Evolutionary conservation across 305 asterid species (phyloP).

Genomic region (Coffea humblotiana): DNA sequence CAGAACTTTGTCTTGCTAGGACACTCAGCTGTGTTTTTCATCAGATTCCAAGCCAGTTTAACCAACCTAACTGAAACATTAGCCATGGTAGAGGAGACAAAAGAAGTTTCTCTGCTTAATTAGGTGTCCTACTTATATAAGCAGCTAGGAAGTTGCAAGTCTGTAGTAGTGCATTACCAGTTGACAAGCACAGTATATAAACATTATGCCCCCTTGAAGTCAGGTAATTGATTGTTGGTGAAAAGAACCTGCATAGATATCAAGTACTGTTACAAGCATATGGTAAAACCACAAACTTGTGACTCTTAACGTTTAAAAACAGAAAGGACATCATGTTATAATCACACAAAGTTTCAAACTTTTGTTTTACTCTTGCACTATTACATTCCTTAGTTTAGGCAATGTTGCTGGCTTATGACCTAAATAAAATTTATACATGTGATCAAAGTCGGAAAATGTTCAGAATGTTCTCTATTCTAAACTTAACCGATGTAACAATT

Average conservation of each 20-base stretch:
- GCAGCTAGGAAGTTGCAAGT: conserved; percentile 14
- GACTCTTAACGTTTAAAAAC: neutral
- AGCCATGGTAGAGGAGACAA: conserved; percentile 1
- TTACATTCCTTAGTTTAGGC: neutral
- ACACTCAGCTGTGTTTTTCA: neutral
- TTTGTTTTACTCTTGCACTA: neutral
- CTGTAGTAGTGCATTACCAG: conserved; percentile 50
- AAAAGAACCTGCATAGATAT: conserved; percentile 68
- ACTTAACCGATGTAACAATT: neutral
- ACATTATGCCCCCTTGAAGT: conserved; percentile 58
- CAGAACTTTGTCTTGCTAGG: neutral
- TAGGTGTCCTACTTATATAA: neutral
- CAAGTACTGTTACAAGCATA: conserved; percentile 4
- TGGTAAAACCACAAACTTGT: neutral
- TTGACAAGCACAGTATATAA: conserved; percentile 75
- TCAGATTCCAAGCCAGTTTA: neutral
- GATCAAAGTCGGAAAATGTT: neutral
- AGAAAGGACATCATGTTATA: neutral
- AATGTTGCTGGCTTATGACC: neutral
- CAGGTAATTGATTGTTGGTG: conserved; percentile 73
- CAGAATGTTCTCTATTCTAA: neutral
- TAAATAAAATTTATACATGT: neutral
- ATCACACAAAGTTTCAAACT: neutral
- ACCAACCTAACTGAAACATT: neutral
- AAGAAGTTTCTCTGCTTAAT: neutral